Evolutionary conservation across 164 flowering plant genomes (phyloP), one percentile per base, ranked within the genome.

Genomic region (Magnolia changhungtana): DNA sequence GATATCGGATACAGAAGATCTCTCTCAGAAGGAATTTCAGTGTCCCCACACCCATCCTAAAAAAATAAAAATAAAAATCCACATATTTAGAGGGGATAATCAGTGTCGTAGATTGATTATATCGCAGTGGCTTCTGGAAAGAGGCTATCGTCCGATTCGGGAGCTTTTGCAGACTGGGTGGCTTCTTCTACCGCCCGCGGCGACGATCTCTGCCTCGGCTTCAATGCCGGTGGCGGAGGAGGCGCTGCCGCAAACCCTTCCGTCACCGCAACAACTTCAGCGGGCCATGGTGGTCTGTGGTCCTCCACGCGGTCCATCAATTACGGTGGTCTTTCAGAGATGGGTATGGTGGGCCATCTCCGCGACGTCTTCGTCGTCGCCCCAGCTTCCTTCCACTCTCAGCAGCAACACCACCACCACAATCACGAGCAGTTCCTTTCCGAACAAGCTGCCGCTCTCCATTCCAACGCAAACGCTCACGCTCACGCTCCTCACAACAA

Each of bases 91-190:
- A 55, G 61, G 16, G 61, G 61, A 55, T 10, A 55, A 16, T 37
- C 45, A 55, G 3, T 11, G 61, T 11, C 16, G 61, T 55, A 55
- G 61, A 55, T 11, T 11, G 61, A 55, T 11, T 14, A 20, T 67
- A 2, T 67, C 7, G 87, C 81, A 88, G 97, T 93, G 97, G 97
- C 97, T 87, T 82, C 91, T 80, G 78, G 91, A 71, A 83, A 92
- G 87, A 83, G 92, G 72, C 75, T 83, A 49, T 75, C 85, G 19
- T 88, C 92, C 49, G 90, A 89, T 75, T 80, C 92, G 16, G 97
- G 92, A 63, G 94, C 92, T 50, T 89, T 90, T 72, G 92, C 94
- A 20, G 95, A 90, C 78, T 93, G 98, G 96, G 90, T 86, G 16
- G 80, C 91, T 63, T 82, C 94, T 0, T 81, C 92, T n/a, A 81